Base-by-base conservation (phyloP, 2,329 filamentous ascomycete species). In the Didymella segeticola region DNA sequence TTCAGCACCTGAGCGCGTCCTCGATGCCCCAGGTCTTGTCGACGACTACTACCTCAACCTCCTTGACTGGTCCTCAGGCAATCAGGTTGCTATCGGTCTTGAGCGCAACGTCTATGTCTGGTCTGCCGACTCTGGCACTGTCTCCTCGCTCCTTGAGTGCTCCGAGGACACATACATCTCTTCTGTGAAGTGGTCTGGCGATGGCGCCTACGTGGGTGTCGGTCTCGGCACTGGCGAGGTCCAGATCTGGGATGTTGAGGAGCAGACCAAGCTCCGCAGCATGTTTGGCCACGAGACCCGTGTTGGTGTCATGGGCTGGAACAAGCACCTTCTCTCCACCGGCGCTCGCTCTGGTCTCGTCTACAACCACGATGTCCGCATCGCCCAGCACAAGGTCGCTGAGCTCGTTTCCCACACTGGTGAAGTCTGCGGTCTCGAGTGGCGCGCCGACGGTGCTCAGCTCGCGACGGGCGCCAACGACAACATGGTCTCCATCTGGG, bases 1-100 rank as follows among this genome's bases (percentile, higher is more conserved):
- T 47, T 97, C 95, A 7, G 92, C 93, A 11, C 95, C 95, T 10
- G 95, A 99, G 78, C 90, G 95, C 61, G 95, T 99, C 12, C 86
- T 99, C 22, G 95, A 99, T 77, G 95, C 95, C 4, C 95, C 95
- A 5, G 95, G 93, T 50, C 86, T 99, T 47, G 89, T 98, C 57
- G 95, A 99, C 70, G 95, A 99, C 80, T 99, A 98, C 84, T 99
- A 99, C 77, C 89, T 99, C 67, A 99, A 99, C 82, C 84, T 99
- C 31, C 86, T 99, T 22, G 95, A 99, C 80, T 99, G 95, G 95
- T 96, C 93, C 73, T 95, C 92, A 6, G 89, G 90, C 56, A 99
- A 99, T 82, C 95, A 99, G 77, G 93, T 99, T 48, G 95, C 95
- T 42, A 98, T 99, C 73, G 95, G 93, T 52, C 86, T 99, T 11